Conservation (phyloP, 305 asterid genomes). For the Plantago rigida region DNA sequence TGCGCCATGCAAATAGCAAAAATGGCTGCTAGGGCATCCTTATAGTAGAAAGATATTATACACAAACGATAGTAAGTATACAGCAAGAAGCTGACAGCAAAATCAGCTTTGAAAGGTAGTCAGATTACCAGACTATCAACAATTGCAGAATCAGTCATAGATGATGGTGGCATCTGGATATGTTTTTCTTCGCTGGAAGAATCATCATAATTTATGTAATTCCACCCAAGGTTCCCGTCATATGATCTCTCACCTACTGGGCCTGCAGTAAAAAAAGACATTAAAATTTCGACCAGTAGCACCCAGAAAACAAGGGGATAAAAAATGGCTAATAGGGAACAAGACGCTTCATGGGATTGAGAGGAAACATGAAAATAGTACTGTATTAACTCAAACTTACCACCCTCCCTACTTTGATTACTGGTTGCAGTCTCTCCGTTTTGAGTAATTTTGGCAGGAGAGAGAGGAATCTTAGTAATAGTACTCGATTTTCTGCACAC, state of each 20-base stretch:
- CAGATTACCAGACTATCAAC: constrained; percentile 41
- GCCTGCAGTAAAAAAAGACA: neutral
- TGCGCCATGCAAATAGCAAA: no score
- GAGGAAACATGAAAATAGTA: no score
- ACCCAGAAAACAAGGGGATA: neutral
- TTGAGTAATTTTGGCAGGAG: constrained; percentile 40
- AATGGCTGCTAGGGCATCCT: no score
- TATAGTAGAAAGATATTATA: neutral
- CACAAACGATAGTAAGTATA: neutral
- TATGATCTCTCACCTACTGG: constrained; percentile 27
- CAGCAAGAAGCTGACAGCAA: constrained; percentile 2
- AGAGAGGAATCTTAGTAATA: constrained; percentile 66
- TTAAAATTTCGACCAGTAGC: neutral
- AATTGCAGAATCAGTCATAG: constrained; percentile 32
- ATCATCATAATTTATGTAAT: constrained; percentile 33
- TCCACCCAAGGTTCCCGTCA: constrained; percentile 31
- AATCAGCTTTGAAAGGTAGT: constrained; percentile 3
- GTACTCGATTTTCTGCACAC: constrained; percentile 59
- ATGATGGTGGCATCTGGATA: constrained; percentile 31
- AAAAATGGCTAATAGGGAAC: neutral
- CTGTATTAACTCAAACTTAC: constrained; percentile 33
- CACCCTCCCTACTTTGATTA: constrained; percentile 41
- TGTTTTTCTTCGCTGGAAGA: constrained; percentile 31
- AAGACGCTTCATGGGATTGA: neutral
- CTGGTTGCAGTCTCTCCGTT: constrained; percentile 31